Base-by-base conservation (phyloP, 169 alveolate species). In the Eimeria sp. region DNA sequence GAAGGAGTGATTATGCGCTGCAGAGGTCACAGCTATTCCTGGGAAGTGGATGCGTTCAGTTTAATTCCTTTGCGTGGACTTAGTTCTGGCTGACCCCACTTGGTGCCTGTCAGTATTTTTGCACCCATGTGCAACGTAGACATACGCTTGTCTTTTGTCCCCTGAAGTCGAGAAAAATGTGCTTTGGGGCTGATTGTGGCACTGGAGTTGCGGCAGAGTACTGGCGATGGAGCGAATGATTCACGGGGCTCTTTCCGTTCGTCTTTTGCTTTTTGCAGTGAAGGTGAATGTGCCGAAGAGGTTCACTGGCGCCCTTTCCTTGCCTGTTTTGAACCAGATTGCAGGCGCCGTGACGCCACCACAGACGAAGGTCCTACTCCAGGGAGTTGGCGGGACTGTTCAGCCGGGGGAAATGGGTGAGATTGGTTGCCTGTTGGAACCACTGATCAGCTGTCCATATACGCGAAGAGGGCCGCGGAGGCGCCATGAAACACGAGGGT, bases 341-440 rank as follows among this genome's bases (percentile, higher is more conserved):
- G 82, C 94, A 25, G 2, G 78, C 66, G 83, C 82, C 49, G 80
- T 87, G 49, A 46, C 94, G 9, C 78, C 83, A 25, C 49, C 78
- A 11, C 78, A 87, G 68, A 66, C 71, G 1, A 95, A 88, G 85
- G 62, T 64, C 23, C 85, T 96, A 33, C 85, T 96, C 54, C 76
- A 56, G 49, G 96, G 95, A 52, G 88, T 91, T 43, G 60, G 77
- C 74, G 97, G 97, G 46, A 82, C 52, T 18, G 83, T 96, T 1
- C 71, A 64, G 25, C 95, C 97, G 52, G 97, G 97, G 56, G 97
- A 96, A 74, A 85, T 96, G 95, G 96, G 97, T 96, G 33, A 54
- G 95, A 27, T 27, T n/a, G 30, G 60, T n/a, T 60, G 77, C 52
- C 71, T 43, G 74, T 74, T 54, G 6, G 62, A 4, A 4, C 58